Conservation (phyloP, 345 rosid species). For the Laguncularia racemosa region DNA sequence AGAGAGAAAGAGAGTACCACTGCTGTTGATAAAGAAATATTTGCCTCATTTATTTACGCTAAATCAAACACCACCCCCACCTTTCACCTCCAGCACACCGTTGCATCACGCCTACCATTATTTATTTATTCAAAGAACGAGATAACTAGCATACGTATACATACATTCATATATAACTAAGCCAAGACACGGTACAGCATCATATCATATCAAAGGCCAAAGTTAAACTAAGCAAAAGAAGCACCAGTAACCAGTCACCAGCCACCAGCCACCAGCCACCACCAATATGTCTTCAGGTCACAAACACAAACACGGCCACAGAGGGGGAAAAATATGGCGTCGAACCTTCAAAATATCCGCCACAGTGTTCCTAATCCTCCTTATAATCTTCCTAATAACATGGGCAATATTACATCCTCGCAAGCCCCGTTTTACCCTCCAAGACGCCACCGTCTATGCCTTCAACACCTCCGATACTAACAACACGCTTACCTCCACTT, state of each 20-base stretch:
- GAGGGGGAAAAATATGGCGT: slow-evolving; percentile 10
- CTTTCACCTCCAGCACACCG: slow-evolving; percentile 6
- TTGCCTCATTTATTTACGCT: too few species aligned
- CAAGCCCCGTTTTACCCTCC: slow-evolving; percentile 15
- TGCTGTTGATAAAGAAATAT: too few species aligned
- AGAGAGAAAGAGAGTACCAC: too few species aligned
- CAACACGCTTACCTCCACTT: slow-evolving; percentile 10
- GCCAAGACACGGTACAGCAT: too few species aligned
- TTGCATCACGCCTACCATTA: not conserved
- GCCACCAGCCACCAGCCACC: too few species aligned
- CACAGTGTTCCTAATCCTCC: slow-evolving; percentile 9
- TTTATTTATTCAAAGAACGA: too few species aligned
- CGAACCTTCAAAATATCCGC: slow-evolving; percentile 4
- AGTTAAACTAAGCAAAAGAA: not conserved
- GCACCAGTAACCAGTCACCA: slow-evolving; percentile 6
- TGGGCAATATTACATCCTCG: slow-evolving; percentile 16
- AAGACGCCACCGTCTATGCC: slow-evolving; percentile 19
- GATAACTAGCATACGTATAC: too few species aligned
- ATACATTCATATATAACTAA: too few species aligned
- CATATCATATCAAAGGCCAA: not conserved
- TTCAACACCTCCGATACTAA: slow-evolving; percentile 15
- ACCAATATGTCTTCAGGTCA: not conserved
- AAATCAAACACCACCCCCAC: slow-evolving; percentile 1
- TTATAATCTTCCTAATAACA: slow-evolving; percentile 7
- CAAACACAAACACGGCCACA: not conserved